These are phyloP conservation scores for Populus hybrid DNA, from an alignment of 441 rosid species.

Conservation along the genomic window DNA sequence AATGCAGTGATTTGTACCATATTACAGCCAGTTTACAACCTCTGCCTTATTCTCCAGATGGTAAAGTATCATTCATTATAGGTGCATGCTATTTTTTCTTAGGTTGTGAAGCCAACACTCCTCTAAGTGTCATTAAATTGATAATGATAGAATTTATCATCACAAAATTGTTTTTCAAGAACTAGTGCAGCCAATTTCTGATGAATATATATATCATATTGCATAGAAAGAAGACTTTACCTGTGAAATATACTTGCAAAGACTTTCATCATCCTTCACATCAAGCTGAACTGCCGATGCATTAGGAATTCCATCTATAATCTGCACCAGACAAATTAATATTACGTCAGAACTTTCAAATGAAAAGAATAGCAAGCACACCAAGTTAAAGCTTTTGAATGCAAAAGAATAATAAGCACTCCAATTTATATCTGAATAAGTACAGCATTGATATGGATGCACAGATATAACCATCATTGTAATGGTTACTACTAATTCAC, in stretches of 20 bases:
- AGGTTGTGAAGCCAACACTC: not conserved
- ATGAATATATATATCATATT: not conserved
- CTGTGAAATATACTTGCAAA: conserved; percentile 64
- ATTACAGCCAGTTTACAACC: not conserved
- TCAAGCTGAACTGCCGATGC: conserved; percentile 75
- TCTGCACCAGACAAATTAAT: conserved; percentile 36
- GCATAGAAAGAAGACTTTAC: conserved; percentile 30
- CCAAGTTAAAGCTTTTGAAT: not conserved
- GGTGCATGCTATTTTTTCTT: not conserved
- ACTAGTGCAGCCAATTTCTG: not conserved
- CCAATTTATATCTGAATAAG: not conserved
- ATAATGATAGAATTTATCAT: not conserved
- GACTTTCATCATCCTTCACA: conserved; percentile 65
- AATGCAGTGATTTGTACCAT: not conserved
- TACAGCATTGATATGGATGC: not conserved
- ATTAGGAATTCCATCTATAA: conserved; percentile 71
- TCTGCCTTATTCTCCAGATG: not conserved
- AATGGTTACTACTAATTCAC: not conserved
- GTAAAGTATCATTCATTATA: not conserved
- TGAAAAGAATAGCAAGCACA: conserved; percentile 1
- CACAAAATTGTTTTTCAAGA: conserved; percentile 3
- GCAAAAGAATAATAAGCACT: not conserved
- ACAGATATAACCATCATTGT: not conserved
- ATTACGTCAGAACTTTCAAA: conserved; percentile 4
- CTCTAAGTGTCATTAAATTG: not conserved